phyloP scores from a whole-genome alignment of 2,329 filamentous ascomycete genomes.

The Esteya vermicola region DNA sequence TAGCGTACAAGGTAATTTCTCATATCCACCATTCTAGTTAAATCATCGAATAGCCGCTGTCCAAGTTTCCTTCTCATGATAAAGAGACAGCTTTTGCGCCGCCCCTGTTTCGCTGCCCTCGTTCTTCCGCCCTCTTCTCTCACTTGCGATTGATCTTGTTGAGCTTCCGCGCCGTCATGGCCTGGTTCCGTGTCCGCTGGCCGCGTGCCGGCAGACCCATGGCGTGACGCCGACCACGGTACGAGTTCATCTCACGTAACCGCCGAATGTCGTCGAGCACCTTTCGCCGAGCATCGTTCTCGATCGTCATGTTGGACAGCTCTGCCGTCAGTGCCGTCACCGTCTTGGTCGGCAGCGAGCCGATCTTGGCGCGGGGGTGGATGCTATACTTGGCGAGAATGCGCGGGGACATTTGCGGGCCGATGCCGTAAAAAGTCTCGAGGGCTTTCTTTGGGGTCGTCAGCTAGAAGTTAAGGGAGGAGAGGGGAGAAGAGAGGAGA shows the following conservation, averaged over 20 bases:
- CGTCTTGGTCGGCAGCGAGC: conserved; percentile 59
- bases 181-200: conserved; percentile 72
- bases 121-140: conserved; percentile 1
- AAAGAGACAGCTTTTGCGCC: too few relatives aligned
- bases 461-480: too few relatives aligned
- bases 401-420: conserved; percentile 50
- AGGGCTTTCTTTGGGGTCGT: conserved; percentile 73
- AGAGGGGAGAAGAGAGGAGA: neutral
- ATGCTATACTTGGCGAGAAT: conserved; percentile 85
- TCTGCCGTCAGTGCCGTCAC: conserved; percentile 72
- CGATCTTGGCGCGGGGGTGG: conserved; percentile 68
- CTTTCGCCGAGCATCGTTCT: conserved; percentile 68
- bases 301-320: conserved; percentile 82
- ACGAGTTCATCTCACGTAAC: conserved; percentile 80
- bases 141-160: conserved; percentile 40
- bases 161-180: conserved; percentile 43
- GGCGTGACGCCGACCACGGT: conserved; percentile 79
- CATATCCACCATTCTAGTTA: too few relatives aligned
- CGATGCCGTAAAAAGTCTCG: conserved; percentile 75
- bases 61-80: too few relatives aligned
- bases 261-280: conserved; percentile 75
- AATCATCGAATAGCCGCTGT: too few relatives aligned
- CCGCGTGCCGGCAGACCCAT: conserved; percentile 86
- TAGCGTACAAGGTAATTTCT: too few relatives aligned
- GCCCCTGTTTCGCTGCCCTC: too few relatives aligned